Evolutionary conservation across 177 flowering plant species (phyloP), one percentile per base, ranked within the genome.

Genomic region (Tripterygium wilfordii): DNA sequence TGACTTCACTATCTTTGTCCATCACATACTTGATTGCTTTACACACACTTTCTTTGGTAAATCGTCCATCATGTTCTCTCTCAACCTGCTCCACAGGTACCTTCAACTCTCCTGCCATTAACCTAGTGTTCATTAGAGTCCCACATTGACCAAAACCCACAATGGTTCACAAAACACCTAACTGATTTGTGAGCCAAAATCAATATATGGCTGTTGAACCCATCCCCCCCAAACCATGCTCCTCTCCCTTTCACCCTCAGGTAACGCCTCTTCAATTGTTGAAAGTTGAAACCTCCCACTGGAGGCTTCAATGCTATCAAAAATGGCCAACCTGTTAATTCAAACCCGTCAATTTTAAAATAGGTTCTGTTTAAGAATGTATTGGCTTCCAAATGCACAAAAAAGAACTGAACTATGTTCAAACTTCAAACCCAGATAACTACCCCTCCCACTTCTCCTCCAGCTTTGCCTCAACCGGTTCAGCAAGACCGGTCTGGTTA

Each of bases 121-220:
- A 3, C 49, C 64, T 69, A 0, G 79, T 59, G 56, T 74, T 78
- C 29, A 74, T 70, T 22, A 2, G 67, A 44, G 55, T 72, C 81
- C 76, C 71, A 69, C 74, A 70, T 64, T 1, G 81, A 69, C 0
- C 78, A 71, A 37, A 45, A 66, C 45, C 79, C 79, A 54, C 77
- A 68, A 16, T 66, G 79, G 49, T 14, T 71, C 56, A 77, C 67
- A 28, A 74, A 77, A 15, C 82, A 74, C 32, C 82, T 75, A 1
- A 77, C 52, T 4, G 79, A 64, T 12, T 65, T 51, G 36, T 76
- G 78, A 2, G 12, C 42, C 42, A 76, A 28, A 3, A 71, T 61
- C 42, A 52, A 16, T n/a, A n/a, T n/a, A n/a, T 12, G 41, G 47
- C 36, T 74, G 79, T 18, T 62, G 70, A 13, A 60, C 58, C 69